Evolutionary conservation across 2,329 filamentous ascomycete species (phyloP).

Genomic region (Tolypocladium pustulatum): DNA sequence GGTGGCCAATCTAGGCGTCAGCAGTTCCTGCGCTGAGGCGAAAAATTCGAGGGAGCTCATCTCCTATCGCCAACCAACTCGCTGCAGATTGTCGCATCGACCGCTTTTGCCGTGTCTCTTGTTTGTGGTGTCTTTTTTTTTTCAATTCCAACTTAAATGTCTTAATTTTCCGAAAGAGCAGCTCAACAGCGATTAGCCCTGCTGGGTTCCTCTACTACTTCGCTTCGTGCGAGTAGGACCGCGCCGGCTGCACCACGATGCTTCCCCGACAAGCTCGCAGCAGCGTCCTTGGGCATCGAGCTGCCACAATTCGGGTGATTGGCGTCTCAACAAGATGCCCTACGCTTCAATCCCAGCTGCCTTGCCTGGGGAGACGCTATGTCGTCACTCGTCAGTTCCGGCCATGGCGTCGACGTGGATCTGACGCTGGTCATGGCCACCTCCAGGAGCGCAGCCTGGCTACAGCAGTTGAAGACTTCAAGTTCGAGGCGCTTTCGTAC

Average conservation of each 20-base stretch:
- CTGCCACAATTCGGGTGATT: conserved; percentile 8
- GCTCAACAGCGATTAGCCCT: not conserved
- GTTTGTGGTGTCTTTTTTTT: not conserved
- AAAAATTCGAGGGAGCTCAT: conserved; percentile 17
- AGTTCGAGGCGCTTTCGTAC: conserved; percentile 15
- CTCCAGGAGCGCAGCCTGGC: conserved; percentile 24
- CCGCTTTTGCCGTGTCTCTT: not conserved
- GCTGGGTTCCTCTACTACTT: conserved; percentile 1
- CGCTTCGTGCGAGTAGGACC: not conserved
- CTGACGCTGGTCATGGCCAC: conserved; percentile 8
- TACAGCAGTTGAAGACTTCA: conserved; percentile 30
- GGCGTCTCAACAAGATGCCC: conserved; percentile 7
- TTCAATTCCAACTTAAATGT: conserved; percentile 10
- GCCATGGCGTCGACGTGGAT: conserved; percentile 17
- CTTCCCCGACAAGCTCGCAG: conserved; percentile 22
- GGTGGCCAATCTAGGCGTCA: conserved; percentile 2
- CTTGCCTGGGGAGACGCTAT: conserved; percentile 12
- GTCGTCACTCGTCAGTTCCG: conserved; percentile 16
- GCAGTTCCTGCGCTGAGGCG: conserved; percentile 1
- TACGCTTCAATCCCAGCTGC: conserved; percentile 6
- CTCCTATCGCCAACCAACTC: conserved; percentile 4
- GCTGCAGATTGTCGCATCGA: not conserved
- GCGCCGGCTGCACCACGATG: conserved; percentile 15
- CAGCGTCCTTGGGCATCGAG: conserved; percentile 14
- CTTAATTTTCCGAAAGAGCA: conserved; percentile 6